Conservation (phyloP, 2,329 filamentous ascomycete genomes). For the Amauroascus verrucosus region DNA sequence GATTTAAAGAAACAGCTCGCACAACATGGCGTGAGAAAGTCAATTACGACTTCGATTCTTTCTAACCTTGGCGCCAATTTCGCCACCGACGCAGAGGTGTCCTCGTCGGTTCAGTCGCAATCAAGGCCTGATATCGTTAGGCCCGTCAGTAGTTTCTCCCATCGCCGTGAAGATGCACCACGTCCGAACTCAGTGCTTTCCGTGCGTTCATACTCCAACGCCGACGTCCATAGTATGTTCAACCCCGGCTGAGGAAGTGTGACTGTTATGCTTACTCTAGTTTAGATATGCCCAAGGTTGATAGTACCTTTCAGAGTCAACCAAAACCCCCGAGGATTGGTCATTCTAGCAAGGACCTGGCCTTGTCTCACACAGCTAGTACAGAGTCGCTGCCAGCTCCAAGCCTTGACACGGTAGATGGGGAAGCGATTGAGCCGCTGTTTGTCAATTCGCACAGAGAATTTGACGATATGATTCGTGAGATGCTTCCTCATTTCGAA, state of each 20-base stretch:
- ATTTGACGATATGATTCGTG: constrained; percentile 74
- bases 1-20: constrained; percentile 81
- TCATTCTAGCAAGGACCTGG: constrained; percentile 11
- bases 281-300: constrained; percentile 5
- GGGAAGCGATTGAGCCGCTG: constrained; percentile 63
- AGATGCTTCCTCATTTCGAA: constrained; percentile 74
- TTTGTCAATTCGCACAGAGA: constrained; percentile 78
- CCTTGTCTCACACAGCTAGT: constrained; percentile 14
- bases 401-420: constrained; percentile 38
- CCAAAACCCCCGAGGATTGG: constrained; percentile 7
- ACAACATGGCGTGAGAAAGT: constrained; percentile 72
- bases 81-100: constrained; percentile 21
- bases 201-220: constrained; percentile 14
- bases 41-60: constrained; percentile 73
- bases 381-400: constrained; percentile 14
- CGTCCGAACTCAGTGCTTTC: constrained; percentile 22
- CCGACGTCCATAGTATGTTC: constrained; percentile 15
- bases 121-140: constrained; percentile 19
- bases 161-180: constrained; percentile 19
- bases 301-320: constrained; percentile 8
- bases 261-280: background rate
- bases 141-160: constrained; percentile 21
- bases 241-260: background rate
- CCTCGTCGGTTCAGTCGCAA: constrained; percentile 17
- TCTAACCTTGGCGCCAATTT: constrained; percentile 55